phyloP scores from a whole-genome alignment of 768 basidiomycete genomes.

The Boletus vermiculosoides region DNA sequence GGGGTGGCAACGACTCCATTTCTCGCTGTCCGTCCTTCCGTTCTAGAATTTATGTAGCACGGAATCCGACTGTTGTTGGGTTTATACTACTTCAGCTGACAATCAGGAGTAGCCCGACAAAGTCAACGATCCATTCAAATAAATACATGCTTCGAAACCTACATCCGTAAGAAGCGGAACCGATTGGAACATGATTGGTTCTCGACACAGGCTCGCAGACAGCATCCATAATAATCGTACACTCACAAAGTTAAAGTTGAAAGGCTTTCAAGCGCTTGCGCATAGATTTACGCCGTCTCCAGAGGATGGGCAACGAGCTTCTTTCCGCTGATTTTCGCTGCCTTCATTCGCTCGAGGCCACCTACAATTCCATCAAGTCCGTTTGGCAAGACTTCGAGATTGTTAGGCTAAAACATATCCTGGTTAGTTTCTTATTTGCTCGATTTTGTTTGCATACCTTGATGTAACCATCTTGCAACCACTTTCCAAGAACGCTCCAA shows the following conservation, averaged over 20 bases:
- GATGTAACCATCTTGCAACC: constrained; percentile 28
- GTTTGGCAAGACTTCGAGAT: constrained; percentile 40
- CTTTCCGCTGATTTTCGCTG: constrained; percentile 39
- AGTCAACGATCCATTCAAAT: constrained; percentile 1
- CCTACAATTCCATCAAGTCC: constrained; percentile 39
- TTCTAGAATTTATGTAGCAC: background rate
- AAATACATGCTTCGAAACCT: constrained; percentile 3
- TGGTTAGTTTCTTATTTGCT: background rate
- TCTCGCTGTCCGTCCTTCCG: background rate
- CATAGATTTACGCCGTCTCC: constrained; percentile 29
- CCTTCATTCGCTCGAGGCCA: constrained; percentile 38
- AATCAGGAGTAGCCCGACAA: background rate
- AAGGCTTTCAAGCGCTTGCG: background rate
- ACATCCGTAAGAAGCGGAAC: background rate
- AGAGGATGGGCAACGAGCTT: constrained; percentile 45
- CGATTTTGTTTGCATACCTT: constrained; percentile 15
- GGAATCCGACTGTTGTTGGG: background rate
- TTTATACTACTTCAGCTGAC: background rate
- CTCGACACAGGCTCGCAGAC: background rate
- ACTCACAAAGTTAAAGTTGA: background rate
- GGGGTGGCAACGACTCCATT: background rate
- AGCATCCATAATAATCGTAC: constrained; percentile 17
- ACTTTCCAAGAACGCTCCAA: constrained; percentile 25
- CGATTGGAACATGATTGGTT: background rate
- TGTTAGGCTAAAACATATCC: constrained; percentile 34